Percentiles rank a stretch among this genome's conserved stretches.
Conservation (phyloP, 306 rosid genomes). For the Geum urbanum region DNA sequence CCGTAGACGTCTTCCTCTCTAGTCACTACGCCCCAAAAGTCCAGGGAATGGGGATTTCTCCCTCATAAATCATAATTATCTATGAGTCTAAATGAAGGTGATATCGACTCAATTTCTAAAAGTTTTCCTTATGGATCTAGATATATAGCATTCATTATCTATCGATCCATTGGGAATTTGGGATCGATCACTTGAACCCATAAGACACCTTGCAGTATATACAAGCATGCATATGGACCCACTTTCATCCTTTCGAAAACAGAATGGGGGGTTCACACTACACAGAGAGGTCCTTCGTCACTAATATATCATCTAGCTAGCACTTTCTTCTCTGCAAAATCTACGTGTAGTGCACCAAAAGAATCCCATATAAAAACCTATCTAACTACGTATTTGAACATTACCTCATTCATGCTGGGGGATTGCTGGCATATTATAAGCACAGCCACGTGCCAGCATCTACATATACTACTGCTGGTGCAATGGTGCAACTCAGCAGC, state of each 20-base stretch:
- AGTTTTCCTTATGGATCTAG: not conserved
- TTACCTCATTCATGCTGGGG: not conserved
- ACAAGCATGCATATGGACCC: not conserved
- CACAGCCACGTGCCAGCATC: constrained; percentile 9
- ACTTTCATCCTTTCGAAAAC: constrained; percentile 12
- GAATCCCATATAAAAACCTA: not conserved
- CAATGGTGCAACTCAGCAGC: not conserved
- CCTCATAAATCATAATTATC: no score
- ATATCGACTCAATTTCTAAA: not conserved
- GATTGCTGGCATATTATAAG: constrained; percentile 4
- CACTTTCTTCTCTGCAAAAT: constrained; percentile 24
- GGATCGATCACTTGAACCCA: not conserved
- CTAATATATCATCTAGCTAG: constrained; percentile 14
- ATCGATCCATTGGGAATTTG: no score
- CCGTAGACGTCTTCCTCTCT: no score
- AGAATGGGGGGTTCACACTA: constrained; percentile 16
- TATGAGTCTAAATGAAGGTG: no score
- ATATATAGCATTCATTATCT: no score
- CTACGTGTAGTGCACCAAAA: constrained; percentile 45
- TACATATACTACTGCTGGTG: not conserved
- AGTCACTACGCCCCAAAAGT: no score
- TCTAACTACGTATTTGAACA: not conserved
- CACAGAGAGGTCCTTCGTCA: not conserved
- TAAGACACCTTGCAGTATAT: not conserved
- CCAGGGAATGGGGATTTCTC: no score